phyloP scores from a whole-genome alignment of 208 protist species.

The Trypanosoma melophagium region DNA sequence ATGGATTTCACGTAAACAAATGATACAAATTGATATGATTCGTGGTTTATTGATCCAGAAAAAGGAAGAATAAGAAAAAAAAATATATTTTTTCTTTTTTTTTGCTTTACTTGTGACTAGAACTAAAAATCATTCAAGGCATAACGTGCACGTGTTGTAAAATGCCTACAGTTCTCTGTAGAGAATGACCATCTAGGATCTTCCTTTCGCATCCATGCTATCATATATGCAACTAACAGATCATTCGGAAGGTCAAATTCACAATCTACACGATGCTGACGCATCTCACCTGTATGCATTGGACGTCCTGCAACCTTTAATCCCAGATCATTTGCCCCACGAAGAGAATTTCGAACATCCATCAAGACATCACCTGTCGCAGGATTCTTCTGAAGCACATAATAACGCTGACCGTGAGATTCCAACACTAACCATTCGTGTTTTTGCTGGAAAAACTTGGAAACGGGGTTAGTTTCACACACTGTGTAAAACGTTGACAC shows the following conservation, averaged over 20 bases:
- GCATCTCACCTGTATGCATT: conserved; percentile 81
- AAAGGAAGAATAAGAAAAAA: conserved; percentile 10
- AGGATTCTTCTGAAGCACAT: conserved; percentile 87
- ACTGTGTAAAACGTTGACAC: conserved; percentile 88
- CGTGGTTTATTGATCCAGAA: background rate
- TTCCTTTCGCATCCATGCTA: conserved; percentile 91
- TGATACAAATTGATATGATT: too few species aligned
- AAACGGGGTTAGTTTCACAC: conserved; percentile 66
- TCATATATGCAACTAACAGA: conserved; percentile 88
- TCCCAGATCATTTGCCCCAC: conserved; percentile 85
- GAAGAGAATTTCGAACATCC: conserved; percentile 78
- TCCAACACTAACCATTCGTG: conserved; percentile 91
- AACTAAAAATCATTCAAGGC: conserved; percentile 83
- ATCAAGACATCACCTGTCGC: conserved; percentile 82
- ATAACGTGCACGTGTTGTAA: conserved; percentile 77
- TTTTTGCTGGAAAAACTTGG: conserved; percentile 77
- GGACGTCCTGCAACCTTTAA: conserved; percentile 68
- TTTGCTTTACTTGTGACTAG: background rate
- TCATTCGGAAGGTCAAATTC: conserved; percentile 89
- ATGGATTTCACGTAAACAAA: too few species aligned
- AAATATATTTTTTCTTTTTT: background rate
- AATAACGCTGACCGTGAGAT: conserved; percentile 70
- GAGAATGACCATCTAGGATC: conserved; percentile 90
- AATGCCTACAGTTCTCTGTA: conserved; percentile 88
- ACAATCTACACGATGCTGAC: conserved; percentile 77